phyloP scores from a whole-genome alignment of 257 asterid genomes.

The Striga asiatica region DNA sequence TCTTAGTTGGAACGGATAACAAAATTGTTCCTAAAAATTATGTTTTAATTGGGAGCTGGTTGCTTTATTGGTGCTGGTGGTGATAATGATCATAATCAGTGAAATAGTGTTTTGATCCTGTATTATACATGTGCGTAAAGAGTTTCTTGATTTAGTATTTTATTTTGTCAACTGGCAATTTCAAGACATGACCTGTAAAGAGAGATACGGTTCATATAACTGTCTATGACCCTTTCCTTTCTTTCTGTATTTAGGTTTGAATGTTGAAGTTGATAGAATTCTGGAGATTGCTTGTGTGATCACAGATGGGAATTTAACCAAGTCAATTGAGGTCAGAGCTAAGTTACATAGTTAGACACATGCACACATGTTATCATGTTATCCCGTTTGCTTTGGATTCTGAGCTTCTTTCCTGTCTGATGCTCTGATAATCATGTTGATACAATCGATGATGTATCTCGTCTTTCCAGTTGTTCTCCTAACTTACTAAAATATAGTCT shows the following conservation, averaged over 20 bases:
- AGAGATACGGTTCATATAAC: conserved; percentile 1
- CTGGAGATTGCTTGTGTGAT: conserved; percentile 95
- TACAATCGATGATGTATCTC: background rate
- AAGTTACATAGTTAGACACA: background rate
- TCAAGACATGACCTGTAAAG: conserved; percentile 1
- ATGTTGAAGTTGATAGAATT: conserved; percentile 68
- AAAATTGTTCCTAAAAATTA: no score
- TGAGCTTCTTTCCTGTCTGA: conserved; percentile 8
- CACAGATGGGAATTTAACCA: conserved; percentile 76
- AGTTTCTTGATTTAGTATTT: background rate
- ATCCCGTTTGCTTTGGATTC: conserved; percentile 11
- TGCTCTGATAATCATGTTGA: conserved; percentile 7
- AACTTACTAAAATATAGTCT: conserved; percentile 11
- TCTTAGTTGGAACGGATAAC: no score
- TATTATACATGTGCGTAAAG: background rate
- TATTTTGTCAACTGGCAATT: background rate
- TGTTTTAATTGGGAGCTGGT: no score
- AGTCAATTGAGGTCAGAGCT: conserved; percentile 56
- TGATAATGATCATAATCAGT: no score
- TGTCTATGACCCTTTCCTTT: conserved; percentile 3
- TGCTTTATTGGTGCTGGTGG: no score
- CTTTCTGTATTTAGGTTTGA: conserved; percentile 52
- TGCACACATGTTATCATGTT: background rate
- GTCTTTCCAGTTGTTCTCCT: conserved; percentile 9
- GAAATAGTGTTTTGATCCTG: background rate